Base-by-base conservation (phyloP, 2,329 filamentous ascomycete species). In the Huntiella savannae region DNA sequence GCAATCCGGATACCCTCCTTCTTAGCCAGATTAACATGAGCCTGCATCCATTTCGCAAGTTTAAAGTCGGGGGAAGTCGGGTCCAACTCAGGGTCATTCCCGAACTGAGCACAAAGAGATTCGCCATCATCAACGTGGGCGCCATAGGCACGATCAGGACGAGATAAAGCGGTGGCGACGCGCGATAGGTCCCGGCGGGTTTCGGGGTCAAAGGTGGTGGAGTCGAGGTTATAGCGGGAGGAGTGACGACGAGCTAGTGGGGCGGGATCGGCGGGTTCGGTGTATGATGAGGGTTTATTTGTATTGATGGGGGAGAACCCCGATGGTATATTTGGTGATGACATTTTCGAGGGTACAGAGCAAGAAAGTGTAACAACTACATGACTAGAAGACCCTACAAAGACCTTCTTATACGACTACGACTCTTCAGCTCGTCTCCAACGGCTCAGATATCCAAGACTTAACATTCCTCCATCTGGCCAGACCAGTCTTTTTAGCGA, bases 1-100 rank as follows among this genome's bases (percentile, higher is more conserved):
- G 63, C 69, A 50, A 63, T 60, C 49, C 64, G 66, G 40, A 77
- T 61, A 0, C 72, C 70, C 48, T 79, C 71, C 13, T 67, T 66
- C 33, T 73, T 65, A 33, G 77, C 58, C 32, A 62, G 57, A 1
- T 53, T 48, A 5, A 66, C 57, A 48, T 67, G 61, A 33, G 55
- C 52, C 34, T 57, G 57, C 1, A 66, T 53, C 65, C 65, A 69
- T 49, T 61, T 62, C 5, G 57, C 50, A 10, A 66, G 53, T 45
- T 66, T 62, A 40, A 69, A 69, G 15, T 57, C 52, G 12, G 55
- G 53, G 51, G 57, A 60, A 1, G 56, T 51, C 0, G 65, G 65
- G 45, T 68, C 57, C 2, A 66, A 49, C 2, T 54, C 53, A 0
- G 62, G 57, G 19, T 63, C 59, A 33, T 56, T 51, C 3, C 36